A percentile compares a stretch with the other conserved stretches of the same genome.
Evolutionary conservation across 805 yeast species (phyloP).

Genomic region (Wickerhamomyces chaumierensis): DNA sequence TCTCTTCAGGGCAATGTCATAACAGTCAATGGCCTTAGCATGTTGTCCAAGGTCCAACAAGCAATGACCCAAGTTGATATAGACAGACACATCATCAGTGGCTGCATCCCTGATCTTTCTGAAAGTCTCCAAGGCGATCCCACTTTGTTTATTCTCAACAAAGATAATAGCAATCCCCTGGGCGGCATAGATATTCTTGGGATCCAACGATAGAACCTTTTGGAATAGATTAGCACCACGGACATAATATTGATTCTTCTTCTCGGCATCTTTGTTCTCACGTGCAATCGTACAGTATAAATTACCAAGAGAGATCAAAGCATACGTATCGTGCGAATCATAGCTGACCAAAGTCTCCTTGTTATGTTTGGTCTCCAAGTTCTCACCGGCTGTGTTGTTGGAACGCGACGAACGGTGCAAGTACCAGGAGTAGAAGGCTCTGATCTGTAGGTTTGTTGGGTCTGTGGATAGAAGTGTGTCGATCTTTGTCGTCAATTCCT

Average conservation of each 20-base stretch:
- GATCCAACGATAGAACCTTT: slow-evolving; percentile 77
- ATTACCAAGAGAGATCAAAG: slow-evolving; percentile 83
- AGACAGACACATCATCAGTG: slow-evolving; percentile 71
- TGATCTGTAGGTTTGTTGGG: slow-evolving; percentile 62
- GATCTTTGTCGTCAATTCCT: slow-evolving; percentile 38
- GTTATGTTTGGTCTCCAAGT: slow-evolving; percentile 66
- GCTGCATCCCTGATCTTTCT: slow-evolving; percentile 78
- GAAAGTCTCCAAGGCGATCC: slow-evolving; percentile 74
- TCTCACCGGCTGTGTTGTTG: slow-evolving; percentile 30
- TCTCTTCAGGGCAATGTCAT: slow-evolving; percentile 66
- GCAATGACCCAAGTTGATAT: slow-evolving; percentile 82
- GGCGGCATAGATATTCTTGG: slow-evolving; percentile 87
- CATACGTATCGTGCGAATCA: slow-evolving; percentile 83
- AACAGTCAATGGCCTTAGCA: slow-evolving; percentile 78
- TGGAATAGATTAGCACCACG: slow-evolving; percentile 90
- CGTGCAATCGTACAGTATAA: slow-evolving; percentile 75
- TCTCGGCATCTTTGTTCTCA: slow-evolving; percentile 53
- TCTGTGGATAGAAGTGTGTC: slow-evolving; percentile 39
- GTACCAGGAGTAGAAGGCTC: slow-evolving; percentile 92
- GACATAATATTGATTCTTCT: slow-evolving; percentile 61
- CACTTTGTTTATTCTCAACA: slow-evolving; percentile 70
- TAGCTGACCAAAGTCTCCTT: slow-evolving; percentile 73
- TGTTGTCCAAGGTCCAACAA: slow-evolving; percentile 72
- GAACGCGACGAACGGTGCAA: slow-evolving; percentile 35
- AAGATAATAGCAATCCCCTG: slow-evolving; percentile 93